These are phyloP conservation scores for Spathaspora arborariae DNA, from an alignment of 805 yeast genomes.

Conservation along the genomic window DNA sequence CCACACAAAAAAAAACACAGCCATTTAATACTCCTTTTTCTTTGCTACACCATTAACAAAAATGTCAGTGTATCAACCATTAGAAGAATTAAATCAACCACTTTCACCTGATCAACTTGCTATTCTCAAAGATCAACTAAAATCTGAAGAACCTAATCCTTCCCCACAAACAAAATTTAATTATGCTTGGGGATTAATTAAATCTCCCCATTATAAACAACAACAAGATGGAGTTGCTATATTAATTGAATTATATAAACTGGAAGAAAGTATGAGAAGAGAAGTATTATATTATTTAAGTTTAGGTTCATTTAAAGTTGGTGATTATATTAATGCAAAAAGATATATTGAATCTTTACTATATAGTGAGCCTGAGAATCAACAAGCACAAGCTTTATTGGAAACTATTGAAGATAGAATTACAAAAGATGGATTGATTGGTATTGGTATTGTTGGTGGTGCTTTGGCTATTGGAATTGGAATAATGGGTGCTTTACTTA, in stretches of 20 bases:
- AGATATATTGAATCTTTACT: constrained; percentile 78
- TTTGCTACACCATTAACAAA: background rate
- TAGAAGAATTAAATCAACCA: constrained; percentile 45
- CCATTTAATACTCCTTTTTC: constrained; percentile 48
- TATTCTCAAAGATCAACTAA: constrained; percentile 71
- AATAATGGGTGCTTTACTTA: constrained; percentile 37
- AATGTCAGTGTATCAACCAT: constrained; percentile 30
- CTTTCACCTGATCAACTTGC: constrained; percentile 72
- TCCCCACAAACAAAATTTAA: constrained; percentile 85
- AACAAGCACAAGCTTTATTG: constrained; percentile 70
- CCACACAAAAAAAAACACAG: constrained; percentile 52
- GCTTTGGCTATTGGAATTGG: constrained; percentile 83
- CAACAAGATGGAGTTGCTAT: constrained; percentile 79
- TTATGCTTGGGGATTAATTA: constrained; percentile 94
- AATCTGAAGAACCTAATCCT: constrained; percentile 74
- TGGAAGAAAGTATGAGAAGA: constrained; percentile 76
- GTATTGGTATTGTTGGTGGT: constrained; percentile 84
- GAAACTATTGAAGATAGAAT: constrained; percentile 79
- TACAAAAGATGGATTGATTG: constrained; percentile 83
- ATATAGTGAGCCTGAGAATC: constrained; percentile 77
- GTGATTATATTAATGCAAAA: constrained; percentile 83
- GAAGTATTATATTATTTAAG: constrained; percentile 87
- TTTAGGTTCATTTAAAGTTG: constrained; percentile 82
- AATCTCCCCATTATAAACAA: constrained; percentile 56
- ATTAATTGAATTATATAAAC: constrained; percentile 66